Base-by-base conservation (phyloP, 2,329 filamentous ascomycete species). In the Magnaporthiopsis rhizophila region DNA sequence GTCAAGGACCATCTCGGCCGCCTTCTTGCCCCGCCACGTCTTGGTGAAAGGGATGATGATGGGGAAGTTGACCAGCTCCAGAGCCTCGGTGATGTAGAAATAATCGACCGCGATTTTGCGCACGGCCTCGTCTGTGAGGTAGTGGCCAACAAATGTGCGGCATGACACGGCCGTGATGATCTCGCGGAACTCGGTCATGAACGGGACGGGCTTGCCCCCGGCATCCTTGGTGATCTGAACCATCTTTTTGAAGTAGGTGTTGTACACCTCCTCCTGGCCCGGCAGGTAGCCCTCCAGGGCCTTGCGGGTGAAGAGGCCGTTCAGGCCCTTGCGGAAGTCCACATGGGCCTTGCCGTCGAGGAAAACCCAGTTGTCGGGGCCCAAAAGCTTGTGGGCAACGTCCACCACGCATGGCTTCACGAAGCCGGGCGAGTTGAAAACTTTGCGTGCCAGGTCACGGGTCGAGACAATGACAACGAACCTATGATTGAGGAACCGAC, bases 331-430 rank as follows among this genome's bases (percentile, higher is more conserved):
- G 75, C 95, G 93, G 80, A 95, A 99, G 73, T 98, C 95, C 69
- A 97, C 91, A 72, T 99, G 95, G 56, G 88, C 87, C 79, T 93
- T 96, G 73, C 95, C 95, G 74, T 98, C 94, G 69, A 99, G 82
- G 79, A 98, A 98, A 24, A 98, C 95, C 92, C 93, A 99, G 81
- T 97, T 97, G 72, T 90, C 89, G 66, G 88, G 85, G 66, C 95
- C 91, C 63, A 99, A 87, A 62, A 99, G 89, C 81, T 98, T 98
- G 78, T 92, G 88, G 26, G 95, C 95, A 66, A 89, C 87, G 75
- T 98, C 94, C 68, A 99, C 95, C 67, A 99, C 93, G 73, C 93
- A 98, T 58, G 95, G 95, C 81, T 97, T 97, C 75, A 96, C 92
- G 73, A 88, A 98, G 62, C 80, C 76, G 32, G 95, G 95, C 26